Evolutionary conservation across 345 rosid species (phyloP).

Genomic region (Gossypium sturtianum): DNA sequence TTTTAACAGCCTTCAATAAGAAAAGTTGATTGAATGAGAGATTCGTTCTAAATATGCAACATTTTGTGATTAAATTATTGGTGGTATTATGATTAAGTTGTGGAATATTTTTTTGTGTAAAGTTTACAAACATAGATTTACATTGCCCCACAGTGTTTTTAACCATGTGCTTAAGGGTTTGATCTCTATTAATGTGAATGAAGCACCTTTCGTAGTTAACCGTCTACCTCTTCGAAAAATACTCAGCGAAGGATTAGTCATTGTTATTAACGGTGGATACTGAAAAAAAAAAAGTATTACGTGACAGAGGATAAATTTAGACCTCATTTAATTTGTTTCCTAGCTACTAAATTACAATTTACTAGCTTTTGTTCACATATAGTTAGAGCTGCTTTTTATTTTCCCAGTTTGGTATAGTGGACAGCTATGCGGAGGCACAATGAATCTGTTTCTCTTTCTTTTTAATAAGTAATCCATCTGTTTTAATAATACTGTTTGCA

Average conservation of each 20-base stretch:
- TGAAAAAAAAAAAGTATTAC: too few species aligned
- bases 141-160: too few species aligned
- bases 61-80: too few species aligned
- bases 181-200: too few species aligned
- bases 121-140: too few species aligned
- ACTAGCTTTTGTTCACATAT: background rate
- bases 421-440: background rate
- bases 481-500: constrained; percentile 7
- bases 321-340: background rate
- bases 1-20: too few species aligned
- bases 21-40: too few species aligned
- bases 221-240: fast-evolving
- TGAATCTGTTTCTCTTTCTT: background rate
- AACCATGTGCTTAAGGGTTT: too few species aligned
- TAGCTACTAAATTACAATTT: background rate
- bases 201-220: fast-evolving
- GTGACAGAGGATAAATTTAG: background rate
- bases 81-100: too few species aligned
- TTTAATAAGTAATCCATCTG: background rate
- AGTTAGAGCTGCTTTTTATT: background rate
- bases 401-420: background rate
- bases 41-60: too few species aligned
- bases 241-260: fast-evolving
- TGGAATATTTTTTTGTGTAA: too few species aligned
- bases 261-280: too few species aligned